Evolutionary conservation across 805 yeast genomes (phyloP), one percentile per base, ranked within the genome.

Genomic region (Wickerhamiella alocasiicola): DNA sequence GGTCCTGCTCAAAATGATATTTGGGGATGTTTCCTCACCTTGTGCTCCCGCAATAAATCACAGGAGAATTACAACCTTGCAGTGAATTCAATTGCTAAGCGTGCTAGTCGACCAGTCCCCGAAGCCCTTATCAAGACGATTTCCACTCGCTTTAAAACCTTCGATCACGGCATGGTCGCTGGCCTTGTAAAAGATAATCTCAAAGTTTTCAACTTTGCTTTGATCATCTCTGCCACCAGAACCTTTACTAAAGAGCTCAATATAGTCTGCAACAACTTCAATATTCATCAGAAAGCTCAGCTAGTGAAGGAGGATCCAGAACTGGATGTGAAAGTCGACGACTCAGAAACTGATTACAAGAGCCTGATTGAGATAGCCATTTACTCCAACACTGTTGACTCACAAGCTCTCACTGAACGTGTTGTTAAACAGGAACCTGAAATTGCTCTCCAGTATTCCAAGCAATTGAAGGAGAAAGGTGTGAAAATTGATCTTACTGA

Each of bases 1-100:
- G 41, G 41, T 11, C 28, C 31, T 19, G 24, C 30, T 9, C 28
- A 37, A 18, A 23, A 25, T 3, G 41, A 37, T 13, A 23, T 37
- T 4, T 52, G 56, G 56, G 55, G 56, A 6, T 51, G 55, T 31
- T 49, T 44, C 25, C 37, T 51, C 2, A 44, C 54, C 2, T 33
- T 52, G 12, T 35, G 46, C 7, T 35, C 31, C 6, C 45, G 41
- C 21, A 7, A 20, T 3, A 17, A 37, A 11, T 12, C 26, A 2
- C 25, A 9, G 3, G 35, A 30, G 6, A 25, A 23, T 2, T 29
- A 15, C 1, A 4, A 12, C 3, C 16, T 21, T 12, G 27, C 41
- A 15, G 29, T 29, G 3, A 32, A 32, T 13, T 25, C 36, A 11
- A 6, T 32, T 6, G 26, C n/a, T 12, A 9, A 5, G 4, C 18